These are phyloP conservation scores for Physocladia obscura DNA, from an alignment of 192 early-diverging fungal genomes.

Conservation along the genomic window DNA sequence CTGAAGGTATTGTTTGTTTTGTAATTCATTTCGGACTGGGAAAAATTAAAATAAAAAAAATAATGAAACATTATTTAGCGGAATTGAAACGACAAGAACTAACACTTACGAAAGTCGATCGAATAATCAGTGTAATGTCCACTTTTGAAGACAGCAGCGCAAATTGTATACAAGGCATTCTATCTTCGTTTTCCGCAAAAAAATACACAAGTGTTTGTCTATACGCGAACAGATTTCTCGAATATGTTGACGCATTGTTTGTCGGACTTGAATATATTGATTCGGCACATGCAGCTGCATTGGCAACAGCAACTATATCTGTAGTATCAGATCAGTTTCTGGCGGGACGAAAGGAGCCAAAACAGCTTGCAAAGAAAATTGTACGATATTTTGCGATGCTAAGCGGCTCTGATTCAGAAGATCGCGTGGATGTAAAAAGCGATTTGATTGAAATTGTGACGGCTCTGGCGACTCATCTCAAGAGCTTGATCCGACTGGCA, in stretches of 20 bases:
- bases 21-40: background rate
- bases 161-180: constrained; percentile 92
- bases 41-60: constrained; percentile 4
- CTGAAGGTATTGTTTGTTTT: constrained; percentile 9
- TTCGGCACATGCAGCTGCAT: constrained; percentile 60
- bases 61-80: too few species aligned
- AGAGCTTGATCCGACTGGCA: constrained; percentile 85
- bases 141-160: constrained; percentile 96
- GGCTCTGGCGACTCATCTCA: constrained; percentile 87
- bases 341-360: constrained; percentile 72
- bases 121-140: constrained; percentile 87
- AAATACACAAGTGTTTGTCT: constrained; percentile 60
- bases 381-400: constrained; percentile 92
- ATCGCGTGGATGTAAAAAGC: constrained; percentile 61
- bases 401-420: constrained; percentile 47
- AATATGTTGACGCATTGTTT: constrained; percentile 92
- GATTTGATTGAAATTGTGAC: constrained; percentile 89
- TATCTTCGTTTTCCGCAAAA: constrained; percentile 79
- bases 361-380: constrained; percentile 92
- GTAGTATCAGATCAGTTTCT: background rate
- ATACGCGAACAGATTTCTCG: constrained; percentile 81
- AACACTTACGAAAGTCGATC: constrained; percentile 84
- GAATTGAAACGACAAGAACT: constrained; percentile 56
- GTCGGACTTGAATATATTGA: constrained; percentile 86
- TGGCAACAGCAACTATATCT: constrained; percentile 52